phyloP scores from a whole-genome alignment of 2,329 filamentous ascomycete genomes.

The Leptographium procerum region DNA sequence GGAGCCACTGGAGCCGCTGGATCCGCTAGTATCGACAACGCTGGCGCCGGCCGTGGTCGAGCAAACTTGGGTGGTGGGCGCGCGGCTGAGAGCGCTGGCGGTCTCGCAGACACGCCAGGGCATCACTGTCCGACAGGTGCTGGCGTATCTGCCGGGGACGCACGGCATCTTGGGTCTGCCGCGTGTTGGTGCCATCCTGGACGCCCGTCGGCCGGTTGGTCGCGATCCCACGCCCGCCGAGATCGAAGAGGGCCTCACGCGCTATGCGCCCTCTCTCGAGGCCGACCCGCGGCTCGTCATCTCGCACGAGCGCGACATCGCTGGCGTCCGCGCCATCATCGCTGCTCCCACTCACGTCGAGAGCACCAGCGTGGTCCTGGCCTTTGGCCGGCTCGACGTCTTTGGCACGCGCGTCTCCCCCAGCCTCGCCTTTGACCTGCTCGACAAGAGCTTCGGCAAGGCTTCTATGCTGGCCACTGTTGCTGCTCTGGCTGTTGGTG shows the following conservation, averaged over 20 bases:
- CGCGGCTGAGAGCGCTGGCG: slow-evolving; percentile 66
- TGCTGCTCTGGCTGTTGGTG: slow-evolving; percentile 63
- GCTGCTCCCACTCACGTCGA: slow-evolving; percentile 72
- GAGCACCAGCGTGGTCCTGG: slow-evolving; percentile 83
- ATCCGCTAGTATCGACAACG: neutral
- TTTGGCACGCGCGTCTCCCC: slow-evolving; percentile 82
- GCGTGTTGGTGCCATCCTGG: slow-evolving; percentile 51
- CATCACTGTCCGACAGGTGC: slow-evolving; percentile 71
- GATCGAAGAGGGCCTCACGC: slow-evolving; percentile 69
- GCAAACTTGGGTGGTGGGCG: slow-evolving; percentile 70
- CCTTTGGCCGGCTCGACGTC: slow-evolving; percentile 68
- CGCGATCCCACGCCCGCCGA: slow-evolving; percentile 73
- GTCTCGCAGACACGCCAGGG: slow-evolving; percentile 88
- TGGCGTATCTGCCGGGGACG: slow-evolving; percentile 64
- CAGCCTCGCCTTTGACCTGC: slow-evolving; percentile 79
- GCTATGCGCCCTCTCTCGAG: slow-evolving; percentile 66
- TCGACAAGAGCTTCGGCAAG: slow-evolving; percentile 92
- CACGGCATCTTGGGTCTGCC: slow-evolving; percentile 72
- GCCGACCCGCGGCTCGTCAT: slow-evolving; percentile 73
- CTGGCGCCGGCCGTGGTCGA: slow-evolving; percentile 62
- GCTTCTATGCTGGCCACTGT: slow-evolving; percentile 75
- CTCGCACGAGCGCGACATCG: slow-evolving; percentile 27
- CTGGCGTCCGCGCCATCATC: slow-evolving; percentile 59
- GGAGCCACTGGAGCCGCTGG: slow-evolving; percentile 42
- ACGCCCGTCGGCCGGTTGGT: slow-evolving; percentile 76